phyloP scores from a whole-genome alignment of 352 stramenopile genomes.

The Globisporangium okanoganense region DNA sequence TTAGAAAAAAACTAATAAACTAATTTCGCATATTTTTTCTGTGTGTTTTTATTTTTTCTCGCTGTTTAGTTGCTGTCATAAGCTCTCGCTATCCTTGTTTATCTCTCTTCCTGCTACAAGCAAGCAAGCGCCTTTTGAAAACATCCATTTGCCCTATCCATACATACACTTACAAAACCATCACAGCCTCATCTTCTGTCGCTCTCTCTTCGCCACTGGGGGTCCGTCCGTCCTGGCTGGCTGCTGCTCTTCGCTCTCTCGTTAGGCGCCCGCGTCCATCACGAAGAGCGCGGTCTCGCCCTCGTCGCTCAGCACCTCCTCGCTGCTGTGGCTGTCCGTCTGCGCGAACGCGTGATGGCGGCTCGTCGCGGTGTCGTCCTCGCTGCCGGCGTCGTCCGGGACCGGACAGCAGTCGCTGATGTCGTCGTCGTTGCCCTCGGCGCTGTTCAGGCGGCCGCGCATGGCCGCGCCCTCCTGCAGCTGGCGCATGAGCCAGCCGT shows the following conservation, averaged over 20 bases:
- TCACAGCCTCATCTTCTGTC: background rate
- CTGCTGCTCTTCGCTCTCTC: background rate
- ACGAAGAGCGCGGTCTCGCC: conserved; percentile 26
- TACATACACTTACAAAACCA: conserved; percentile 14
- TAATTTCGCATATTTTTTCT: background rate
- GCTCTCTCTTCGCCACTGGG: background rate
- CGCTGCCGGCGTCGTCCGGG: conserved; percentile 49
- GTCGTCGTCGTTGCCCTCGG: conserved; percentile 55
- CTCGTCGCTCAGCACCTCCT: conserved; percentile 48
- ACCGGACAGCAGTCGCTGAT: conserved; percentile 14
- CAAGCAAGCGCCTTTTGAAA: background rate
- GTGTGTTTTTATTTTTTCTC: conserved; percentile 4
- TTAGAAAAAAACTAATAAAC: too few relatives aligned
- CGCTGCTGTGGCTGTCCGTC: conserved; percentile 58
- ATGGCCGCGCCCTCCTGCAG: conserved; percentile 71
- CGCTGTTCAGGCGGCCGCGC: conserved; percentile 61
- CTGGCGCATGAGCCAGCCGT: conserved; percentile 81
- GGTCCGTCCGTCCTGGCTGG: too few relatives aligned
- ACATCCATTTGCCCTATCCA: conserved; percentile 12
- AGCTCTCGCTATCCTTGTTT: background rate
- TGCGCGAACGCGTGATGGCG: conserved; percentile 45
- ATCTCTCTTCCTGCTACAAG: conserved; percentile 3
- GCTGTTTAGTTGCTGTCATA: background rate
- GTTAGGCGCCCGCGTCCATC: conserved; percentile 10
- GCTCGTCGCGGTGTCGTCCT: conserved; percentile 37